Base-by-base conservation (phyloP, 192 early-diverging fungal genomes). In the Mortierella hygrophila region DNA sequence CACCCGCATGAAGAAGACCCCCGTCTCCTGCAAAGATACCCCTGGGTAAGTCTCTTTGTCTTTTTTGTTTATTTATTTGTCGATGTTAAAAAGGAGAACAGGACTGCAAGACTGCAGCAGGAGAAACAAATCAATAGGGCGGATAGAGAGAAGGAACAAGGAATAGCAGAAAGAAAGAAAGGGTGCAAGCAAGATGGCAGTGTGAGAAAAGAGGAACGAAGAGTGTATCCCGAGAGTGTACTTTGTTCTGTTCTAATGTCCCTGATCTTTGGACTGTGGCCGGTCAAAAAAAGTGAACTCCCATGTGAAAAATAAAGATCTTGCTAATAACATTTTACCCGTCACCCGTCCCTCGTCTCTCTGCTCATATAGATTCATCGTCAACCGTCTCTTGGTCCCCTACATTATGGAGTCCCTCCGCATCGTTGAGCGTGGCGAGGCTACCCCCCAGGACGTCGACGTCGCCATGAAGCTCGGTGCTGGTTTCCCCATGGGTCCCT, bases 391-490 rank as follows among this genome's bases (percentile, higher is more conserved):
- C 70, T 88, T 99, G 78, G 96, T 99, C 16, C 98, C 98, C 2
- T 99, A 98, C 88, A 94, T 97, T 94, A 94, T 98, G 93, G 98
- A 99, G 90, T 92, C 98, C n/a, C 88, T 98, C 26, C 95, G 98
- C 29, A 90, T 99, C 52, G 91, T 97, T 60, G 97, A 98, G 88
- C 95, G 97, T 81, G 96, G 93, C 35, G 98, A 97, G 54, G 97
- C 97, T 1, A 90, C 93, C 65, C 89, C 92, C 60, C 85, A 94
- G 76, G 98, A 99, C 85, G 94, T 99, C 40, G 98, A 99, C 82
- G 94, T 92, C 57, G 98, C 97, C 46, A 99, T 99, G 98, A 98
- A 98, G 91, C 93, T 98, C 76, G 98, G 98, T 70, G 97, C 97
- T 46, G 98, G 98, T 41, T 97, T 97, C 90, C 97, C 97, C 26